Base-by-base conservation (phyloP, 1,284 basidiomycete genomes). In the Coniophora puteana region DNA sequence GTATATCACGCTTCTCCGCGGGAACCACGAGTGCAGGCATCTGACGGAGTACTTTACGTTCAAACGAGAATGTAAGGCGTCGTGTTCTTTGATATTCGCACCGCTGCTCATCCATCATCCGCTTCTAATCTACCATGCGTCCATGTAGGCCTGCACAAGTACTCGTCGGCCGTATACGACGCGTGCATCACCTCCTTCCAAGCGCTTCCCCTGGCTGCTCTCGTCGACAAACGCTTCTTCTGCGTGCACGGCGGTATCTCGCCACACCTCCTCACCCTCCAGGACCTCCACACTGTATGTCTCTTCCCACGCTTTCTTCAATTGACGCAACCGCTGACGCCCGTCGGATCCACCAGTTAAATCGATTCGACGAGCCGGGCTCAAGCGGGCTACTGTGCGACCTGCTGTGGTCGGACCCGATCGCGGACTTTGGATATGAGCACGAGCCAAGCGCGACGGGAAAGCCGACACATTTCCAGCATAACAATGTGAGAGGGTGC, bases 11-110 rank as follows among this genome's bases (percentile, higher is more conserved):
- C 78, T 99, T 41, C 76, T 99, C 17, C 85, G 95, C 36, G 95
- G 95, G 17, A 99, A 99, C 66, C 95, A 99, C 68, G 95, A 99
- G 74, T 99, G 95, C 59, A 82, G 87, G 35, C 93, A 97, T 67
- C 72, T 97, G 45, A 97, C 93, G 8, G 93, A 95, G 66, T 96
- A 95, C 66, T 96, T 97, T 61, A 96, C 93, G 18, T 97, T 96
- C 75, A 94, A 93, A 69, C 84, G 91, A 41, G 93, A 94, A 75
- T 93, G 90, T 88, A 48, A 52, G 76, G n/a, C n/a, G n/a, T n/a
- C n/a, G n/a, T n/a, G n/a, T n/a, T n/a, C n/a, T n/a, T n/a, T n/a
- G 10, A 17, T 8, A 18, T 11, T 45, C 11, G 22, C 36, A 23
- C 8, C 14, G n/a, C 7, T 22, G n/a, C 25, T 36, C 21, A 12